Conservation (phyloP, 2,329 filamentous ascomycete genomes). For the Neofusicoccum parvum region DNA sequence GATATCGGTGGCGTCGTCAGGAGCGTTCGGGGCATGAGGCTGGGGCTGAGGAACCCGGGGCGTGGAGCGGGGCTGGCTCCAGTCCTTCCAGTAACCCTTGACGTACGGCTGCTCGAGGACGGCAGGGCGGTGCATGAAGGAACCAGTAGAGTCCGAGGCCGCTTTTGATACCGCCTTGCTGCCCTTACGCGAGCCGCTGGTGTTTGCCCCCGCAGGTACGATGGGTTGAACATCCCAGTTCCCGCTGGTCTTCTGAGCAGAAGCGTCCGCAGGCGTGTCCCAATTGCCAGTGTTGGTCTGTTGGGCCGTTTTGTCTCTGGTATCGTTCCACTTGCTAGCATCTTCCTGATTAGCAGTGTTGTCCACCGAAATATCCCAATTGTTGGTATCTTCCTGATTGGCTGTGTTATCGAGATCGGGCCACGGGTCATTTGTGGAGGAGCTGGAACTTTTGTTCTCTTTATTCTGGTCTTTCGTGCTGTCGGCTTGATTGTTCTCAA, state of each 20-base stretch:
- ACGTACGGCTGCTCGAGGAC: slow-evolving; percentile 8
- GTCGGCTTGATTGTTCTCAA: background rate
- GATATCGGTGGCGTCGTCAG: slow-evolving; percentile 24
- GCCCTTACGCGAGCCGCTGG: background rate
- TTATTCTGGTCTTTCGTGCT: background rate
- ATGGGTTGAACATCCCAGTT: background rate
- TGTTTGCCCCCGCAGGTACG: background rate
- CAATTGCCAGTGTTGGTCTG: background rate
- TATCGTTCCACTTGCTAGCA: background rate
- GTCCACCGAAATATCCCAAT: background rate
- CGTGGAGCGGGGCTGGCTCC: background rate
- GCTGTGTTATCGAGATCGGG: no score
- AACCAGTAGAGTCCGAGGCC: background rate
- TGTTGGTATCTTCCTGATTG: background rate
- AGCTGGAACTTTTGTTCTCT: no score
- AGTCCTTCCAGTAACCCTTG: slow-evolving; percentile 38
- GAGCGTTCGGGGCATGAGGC: no score
- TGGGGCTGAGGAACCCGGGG: background rate
- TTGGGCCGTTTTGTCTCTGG: background rate
- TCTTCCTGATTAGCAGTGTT: background rate
- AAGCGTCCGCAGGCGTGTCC: background rate
- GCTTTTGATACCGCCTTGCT: background rate
- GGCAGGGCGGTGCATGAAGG: background rate
- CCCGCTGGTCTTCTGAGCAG: background rate
- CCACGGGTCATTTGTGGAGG: no score